Conservation (phyloP, 2,329 filamentous ascomycete genomes). For the Talaromyces atroroseus region DNA sequence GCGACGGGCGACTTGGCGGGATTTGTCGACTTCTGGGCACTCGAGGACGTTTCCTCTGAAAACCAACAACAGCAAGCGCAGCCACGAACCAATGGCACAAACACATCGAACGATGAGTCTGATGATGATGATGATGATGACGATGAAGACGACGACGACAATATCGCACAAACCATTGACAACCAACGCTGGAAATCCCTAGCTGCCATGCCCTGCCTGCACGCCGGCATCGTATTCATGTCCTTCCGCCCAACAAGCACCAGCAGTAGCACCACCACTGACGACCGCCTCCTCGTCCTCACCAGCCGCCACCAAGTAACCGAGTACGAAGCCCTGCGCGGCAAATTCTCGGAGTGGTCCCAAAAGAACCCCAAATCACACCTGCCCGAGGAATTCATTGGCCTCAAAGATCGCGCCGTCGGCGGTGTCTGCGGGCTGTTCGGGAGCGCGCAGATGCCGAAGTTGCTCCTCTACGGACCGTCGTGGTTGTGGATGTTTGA, state of each 20-base stretch:
- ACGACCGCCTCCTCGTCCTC: constrained; percentile 54
- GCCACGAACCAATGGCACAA: constrained; percentile 12
- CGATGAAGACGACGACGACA: constrained; percentile 40
- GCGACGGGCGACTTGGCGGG: constrained; percentile 77
- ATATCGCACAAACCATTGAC: constrained; percentile 40
- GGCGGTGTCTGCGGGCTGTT: constrained; percentile 76
- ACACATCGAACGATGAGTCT: constrained; percentile 28
- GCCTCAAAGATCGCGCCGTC: constrained; percentile 73
- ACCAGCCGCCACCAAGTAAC: constrained; percentile 64
- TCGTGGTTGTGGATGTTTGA: constrained; percentile 93
- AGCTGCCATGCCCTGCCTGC: constrained; percentile 63
- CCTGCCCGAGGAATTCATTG: constrained; percentile 68
- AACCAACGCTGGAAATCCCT: constrained; percentile 68
- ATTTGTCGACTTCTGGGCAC: constrained; percentile 78
- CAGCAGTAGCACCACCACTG: constrained; percentile 25
- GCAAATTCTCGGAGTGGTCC: constrained; percentile 78
- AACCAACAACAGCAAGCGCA: constrained; percentile 24
- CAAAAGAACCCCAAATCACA: constrained; percentile 70
- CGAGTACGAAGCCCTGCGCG: constrained; percentile 72
- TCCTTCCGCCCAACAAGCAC: constrained; percentile 53
- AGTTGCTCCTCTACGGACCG: constrained; percentile 82
- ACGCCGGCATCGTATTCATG: constrained; percentile 59
- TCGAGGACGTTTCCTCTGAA: constrained; percentile 53
- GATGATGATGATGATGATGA: constrained; percentile 45
- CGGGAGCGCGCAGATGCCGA: constrained; percentile 38